phyloP scores from a whole-genome alignment of 108 stramenopile genomes.

The Phaeodactylum tricornutum region DNA sequence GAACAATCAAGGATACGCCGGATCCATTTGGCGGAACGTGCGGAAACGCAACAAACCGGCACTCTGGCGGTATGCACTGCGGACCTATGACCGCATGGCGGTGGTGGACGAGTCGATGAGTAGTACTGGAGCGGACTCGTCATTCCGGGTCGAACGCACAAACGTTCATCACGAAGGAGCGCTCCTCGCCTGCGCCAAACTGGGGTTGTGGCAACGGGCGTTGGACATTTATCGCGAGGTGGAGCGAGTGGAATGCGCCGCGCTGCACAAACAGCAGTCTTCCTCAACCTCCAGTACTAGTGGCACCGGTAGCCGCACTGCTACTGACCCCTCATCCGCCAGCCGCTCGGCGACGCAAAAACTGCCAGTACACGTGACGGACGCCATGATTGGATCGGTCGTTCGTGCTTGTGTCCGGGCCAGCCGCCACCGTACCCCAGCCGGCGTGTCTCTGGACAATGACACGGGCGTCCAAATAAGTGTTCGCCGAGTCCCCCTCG shows the following conservation, averaged over 20 bases:
- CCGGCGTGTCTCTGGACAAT: constrained; percentile 16
- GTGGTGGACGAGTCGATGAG: constrained; percentile 14
- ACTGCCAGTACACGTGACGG: constrained; percentile 32
- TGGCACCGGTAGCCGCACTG: not conserved
- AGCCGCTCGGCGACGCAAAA: not conserved
- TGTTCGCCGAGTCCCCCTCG: constrained; percentile 44
- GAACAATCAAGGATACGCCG: constrained; percentile 69
- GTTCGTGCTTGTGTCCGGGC: constrained; percentile 47
- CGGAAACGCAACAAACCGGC: constrained; percentile 66
- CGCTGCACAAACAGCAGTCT: not conserved
- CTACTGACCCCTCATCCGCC: too few relatives aligned
- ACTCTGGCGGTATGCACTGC: constrained; percentile 59
- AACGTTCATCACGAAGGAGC: constrained; percentile 70
- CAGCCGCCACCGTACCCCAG: constrained; percentile 8
- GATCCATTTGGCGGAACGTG: constrained; percentile 56
- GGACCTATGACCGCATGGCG: constrained; percentile 65
- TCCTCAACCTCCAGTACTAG: not conserved
- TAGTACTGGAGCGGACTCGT: not conserved
- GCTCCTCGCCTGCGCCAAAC: constrained; percentile 60
- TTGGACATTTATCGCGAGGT: constrained; percentile 49
- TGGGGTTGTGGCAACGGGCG: constrained; percentile 64
- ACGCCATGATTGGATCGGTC: constrained; percentile 55
- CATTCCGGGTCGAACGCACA: constrained; percentile 30
- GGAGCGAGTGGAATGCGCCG: constrained; percentile 10
- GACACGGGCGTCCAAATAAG: not conserved